Conservation (phyloP, 805 yeast species). For the Candida mattraensis region DNA sequence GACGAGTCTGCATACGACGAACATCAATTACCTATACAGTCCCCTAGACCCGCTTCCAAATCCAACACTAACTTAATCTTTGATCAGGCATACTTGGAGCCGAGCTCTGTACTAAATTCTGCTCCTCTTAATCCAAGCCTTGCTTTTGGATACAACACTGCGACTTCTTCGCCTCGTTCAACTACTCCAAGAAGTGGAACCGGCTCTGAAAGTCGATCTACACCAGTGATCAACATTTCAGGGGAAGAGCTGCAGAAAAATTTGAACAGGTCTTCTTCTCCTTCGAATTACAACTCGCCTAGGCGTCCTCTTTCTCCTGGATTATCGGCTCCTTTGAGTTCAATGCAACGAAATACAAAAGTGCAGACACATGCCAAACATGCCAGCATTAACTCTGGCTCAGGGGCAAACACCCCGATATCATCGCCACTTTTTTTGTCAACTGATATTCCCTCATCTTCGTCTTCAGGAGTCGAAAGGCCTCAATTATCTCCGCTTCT, state of each 20-base stretch:
- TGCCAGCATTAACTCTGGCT: slow-evolving; percentile 14
- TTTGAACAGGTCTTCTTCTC: slow-evolving; percentile 17
- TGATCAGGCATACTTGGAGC: slow-evolving; percentile 24
- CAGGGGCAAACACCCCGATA: slow-evolving; percentile 43
- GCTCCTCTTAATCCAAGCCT: slow-evolving; percentile 6
- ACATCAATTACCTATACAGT: slow-evolving; percentile 18
- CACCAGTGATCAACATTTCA: slow-evolving; percentile 29
- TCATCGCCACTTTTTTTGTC: slow-evolving; percentile 59
- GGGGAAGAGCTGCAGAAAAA: slow-evolving; percentile 17
- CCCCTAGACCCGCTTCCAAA: slow-evolving; percentile 20
- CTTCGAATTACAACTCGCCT: slow-evolving; percentile 43
- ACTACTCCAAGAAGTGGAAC: slow-evolving; percentile 26
- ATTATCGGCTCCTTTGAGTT: slow-evolving; percentile 55
- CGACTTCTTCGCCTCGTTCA: slow-evolving; percentile 22
- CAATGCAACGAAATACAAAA: slow-evolving; percentile 54
- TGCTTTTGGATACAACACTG: slow-evolving; percentile 9
- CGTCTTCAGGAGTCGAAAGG: slow-evolving; percentile 36
- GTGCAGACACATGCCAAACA: slow-evolving; percentile 15
- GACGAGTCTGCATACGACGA: slow-evolving; percentile 25
- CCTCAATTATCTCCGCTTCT: slow-evolving; percentile 81
- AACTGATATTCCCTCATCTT: slow-evolving; percentile 37
- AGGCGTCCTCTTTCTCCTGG: slow-evolving; percentile 59
- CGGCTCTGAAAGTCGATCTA: slow-evolving; percentile 23
- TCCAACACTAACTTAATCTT: slow-evolving; percentile 19
- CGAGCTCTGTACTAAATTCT: slow-evolving; percentile 5